Evolutionary conservation across 768 basidiomycete genomes (phyloP).

Genomic region (Tephrocybe sp.): DNA sequence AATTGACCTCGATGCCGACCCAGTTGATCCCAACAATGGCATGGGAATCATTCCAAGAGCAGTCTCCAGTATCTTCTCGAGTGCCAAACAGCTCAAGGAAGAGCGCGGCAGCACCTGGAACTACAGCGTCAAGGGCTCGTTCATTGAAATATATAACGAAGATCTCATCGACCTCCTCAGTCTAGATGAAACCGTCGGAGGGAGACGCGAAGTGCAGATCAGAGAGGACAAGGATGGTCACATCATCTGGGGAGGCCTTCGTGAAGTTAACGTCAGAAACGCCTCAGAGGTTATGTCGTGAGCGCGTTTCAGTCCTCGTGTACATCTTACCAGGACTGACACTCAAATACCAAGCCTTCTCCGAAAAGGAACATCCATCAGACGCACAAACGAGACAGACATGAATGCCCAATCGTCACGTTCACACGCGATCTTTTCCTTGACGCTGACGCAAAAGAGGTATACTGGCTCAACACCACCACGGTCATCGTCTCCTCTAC

Average conservation of each 20-base stretch:
- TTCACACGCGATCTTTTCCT: slow-evolving; percentile 98
- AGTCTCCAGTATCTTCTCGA: slow-evolving; percentile 83
- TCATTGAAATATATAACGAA: slow-evolving; percentile 99
- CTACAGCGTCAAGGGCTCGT: slow-evolving; percentile 82
- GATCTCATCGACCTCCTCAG: slow-evolving; percentile 95
- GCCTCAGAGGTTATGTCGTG: slow-evolving; percentile 90
- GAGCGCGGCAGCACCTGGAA: slow-evolving; percentile 77
- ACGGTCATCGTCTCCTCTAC: slow-evolving; percentile 76
- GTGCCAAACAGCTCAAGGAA: slow-evolving; percentile 74
- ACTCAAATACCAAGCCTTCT: slow-evolving; percentile 58
- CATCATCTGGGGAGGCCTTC: slow-evolving; percentile 95
- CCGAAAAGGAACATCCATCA: slow-evolving; percentile 84
- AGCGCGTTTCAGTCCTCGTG: slow-evolving; percentile 33
- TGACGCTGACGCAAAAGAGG: slow-evolving; percentile 91
- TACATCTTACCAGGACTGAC: slow-evolving; percentile 5
- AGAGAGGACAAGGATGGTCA: slow-evolving; percentile 96
- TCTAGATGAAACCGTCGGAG: slow-evolving; percentile 64
- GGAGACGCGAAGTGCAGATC: slow-evolving; percentile 86
- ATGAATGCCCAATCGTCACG: slow-evolving; percentile 99
- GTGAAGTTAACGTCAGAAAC: slow-evolving; percentile 87
- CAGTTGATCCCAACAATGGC: slow-evolving; percentile 74
- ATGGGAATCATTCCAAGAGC: slow-evolving; percentile 97
- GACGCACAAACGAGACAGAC: slow-evolving; percentile 95
- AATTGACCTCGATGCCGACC: slow-evolving; percentile 85
- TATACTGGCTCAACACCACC: slow-evolving; percentile 68